Conservation (phyloP, 306 rosid genomes). For the Medicago ruthenica region DNA sequence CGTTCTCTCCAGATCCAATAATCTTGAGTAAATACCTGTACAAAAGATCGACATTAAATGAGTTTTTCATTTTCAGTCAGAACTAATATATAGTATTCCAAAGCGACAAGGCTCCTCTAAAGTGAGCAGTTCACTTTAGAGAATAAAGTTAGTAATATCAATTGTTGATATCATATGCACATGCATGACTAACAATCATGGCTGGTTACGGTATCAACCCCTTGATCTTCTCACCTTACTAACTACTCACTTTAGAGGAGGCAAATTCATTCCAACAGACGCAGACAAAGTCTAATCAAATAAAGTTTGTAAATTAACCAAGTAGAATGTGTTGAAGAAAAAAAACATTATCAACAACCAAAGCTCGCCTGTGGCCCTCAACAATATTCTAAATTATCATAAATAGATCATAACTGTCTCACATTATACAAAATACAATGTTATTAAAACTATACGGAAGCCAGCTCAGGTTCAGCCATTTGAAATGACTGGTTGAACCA, state of each 20-base stretch:
- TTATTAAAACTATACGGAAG: neutral
- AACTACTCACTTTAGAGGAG: too few relatives aligned
- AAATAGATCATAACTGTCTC: slow-evolving; percentile 6
- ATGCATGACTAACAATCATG: too few relatives aligned
- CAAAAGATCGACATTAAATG: slow-evolving; percentile 25
- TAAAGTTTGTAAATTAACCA: slow-evolving; percentile 11
- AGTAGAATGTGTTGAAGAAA: neutral
- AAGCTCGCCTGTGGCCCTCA: neutral
- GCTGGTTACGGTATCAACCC: too few relatives aligned
- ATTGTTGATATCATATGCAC: too few relatives aligned
- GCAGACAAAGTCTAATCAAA: neutral
- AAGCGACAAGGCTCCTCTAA: neutral
- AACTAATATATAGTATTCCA: slow-evolving; percentile 8
- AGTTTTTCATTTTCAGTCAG: slow-evolving; percentile 23
- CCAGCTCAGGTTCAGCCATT: slow-evolving; percentile 1
- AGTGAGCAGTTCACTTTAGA: too few relatives aligned
- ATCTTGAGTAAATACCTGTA: slow-evolving; percentile 93
- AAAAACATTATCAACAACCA: slow-evolving; percentile 15
- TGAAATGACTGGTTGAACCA: neutral
- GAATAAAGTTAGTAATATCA: too few relatives aligned
- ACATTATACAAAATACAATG: neutral
- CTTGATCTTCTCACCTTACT: too few relatives aligned
- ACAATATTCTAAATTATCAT: neutral
- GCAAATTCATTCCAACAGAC: slow-evolving; percentile 11
- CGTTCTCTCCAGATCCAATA: slow-evolving; percentile 84